phyloP scores from a whole-genome alignment of 179 eudicot species.

The Dionaea muscipula region DNA sequence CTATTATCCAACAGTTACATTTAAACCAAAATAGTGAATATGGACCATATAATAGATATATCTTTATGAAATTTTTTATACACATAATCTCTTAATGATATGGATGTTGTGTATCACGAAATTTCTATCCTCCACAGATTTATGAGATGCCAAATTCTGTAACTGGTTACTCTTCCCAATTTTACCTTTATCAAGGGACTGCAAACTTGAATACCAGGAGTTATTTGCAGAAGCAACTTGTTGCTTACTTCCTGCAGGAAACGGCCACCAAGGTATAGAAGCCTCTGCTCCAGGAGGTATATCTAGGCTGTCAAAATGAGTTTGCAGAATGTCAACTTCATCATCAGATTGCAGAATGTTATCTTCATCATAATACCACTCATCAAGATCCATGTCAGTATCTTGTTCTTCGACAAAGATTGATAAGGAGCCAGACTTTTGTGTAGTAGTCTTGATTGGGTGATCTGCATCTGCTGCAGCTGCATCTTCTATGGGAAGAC shows the following conservation, averaged over 20 bases:
- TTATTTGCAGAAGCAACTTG: slow-evolving; percentile 15
- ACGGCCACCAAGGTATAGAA: slow-evolving; percentile 46
- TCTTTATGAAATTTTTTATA: too few relatives aligned
- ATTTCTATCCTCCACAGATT: too few relatives aligned
- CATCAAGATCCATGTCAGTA: slow-evolving; percentile 23
- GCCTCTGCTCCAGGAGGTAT: slow-evolving; percentile 66
- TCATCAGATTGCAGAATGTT: slow-evolving; percentile 45
- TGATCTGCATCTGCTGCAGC: too few relatives aligned
- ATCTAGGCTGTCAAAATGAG: slow-evolving; percentile 60
- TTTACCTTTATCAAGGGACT: neutral
- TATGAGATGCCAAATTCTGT: too few relatives aligned
- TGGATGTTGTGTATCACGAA: too few relatives aligned
- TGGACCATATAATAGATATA: too few relatives aligned
- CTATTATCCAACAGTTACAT: too few relatives aligned
- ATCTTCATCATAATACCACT: slow-evolving; percentile 27
- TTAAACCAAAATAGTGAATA: too few relatives aligned
- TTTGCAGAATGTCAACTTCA: slow-evolving; percentile 40
- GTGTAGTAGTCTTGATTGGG: too few relatives aligned
- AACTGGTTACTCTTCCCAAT: slow-evolving; percentile 8
- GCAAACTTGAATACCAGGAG: slow-evolving; percentile 16
- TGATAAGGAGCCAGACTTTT: too few relatives aligned
- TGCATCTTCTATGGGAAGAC: too few relatives aligned
- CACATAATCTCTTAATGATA: too few relatives aligned
- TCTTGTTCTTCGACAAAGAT: slow-evolving; percentile 25
- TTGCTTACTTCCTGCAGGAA: slow-evolving; percentile 11